phyloP scores from a whole-genome alignment of 1,139 yeast genomes.

The Magnusiomyces paraingens region DNA sequence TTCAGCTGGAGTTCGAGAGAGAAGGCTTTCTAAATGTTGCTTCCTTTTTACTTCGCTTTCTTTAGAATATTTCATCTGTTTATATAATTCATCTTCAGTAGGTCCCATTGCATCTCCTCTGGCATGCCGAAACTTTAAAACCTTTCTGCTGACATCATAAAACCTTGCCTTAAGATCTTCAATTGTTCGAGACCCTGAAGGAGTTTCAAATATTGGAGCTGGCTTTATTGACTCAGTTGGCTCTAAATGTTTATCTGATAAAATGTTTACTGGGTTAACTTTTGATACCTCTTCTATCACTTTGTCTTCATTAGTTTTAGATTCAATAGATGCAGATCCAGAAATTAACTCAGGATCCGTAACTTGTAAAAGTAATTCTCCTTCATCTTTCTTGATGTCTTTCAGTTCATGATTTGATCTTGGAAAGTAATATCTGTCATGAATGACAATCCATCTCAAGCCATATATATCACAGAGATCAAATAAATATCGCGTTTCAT shows the following conservation, averaged over 20 bases:
- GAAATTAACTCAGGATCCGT: slow-evolving; percentile 11
- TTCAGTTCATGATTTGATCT: slow-evolving; percentile 7
- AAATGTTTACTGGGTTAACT: not conserved
- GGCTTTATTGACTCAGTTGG: slow-evolving; percentile 6
- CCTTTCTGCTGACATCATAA: slow-evolving; percentile 50
- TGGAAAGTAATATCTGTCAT: slow-evolving; percentile 59
- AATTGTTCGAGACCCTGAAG: slow-evolving; percentile 35
- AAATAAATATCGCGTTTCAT: slow-evolving; percentile 72
- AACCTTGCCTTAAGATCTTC: slow-evolving; percentile 85
- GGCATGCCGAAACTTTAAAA: slow-evolving; percentile 36
- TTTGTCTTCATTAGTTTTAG: slow-evolving; percentile 2
- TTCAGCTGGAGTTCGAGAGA: slow-evolving; percentile 88
- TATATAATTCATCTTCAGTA: slow-evolving; percentile 34
- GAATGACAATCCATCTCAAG: slow-evolving; percentile 78
- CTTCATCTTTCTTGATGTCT: slow-evolving; percentile 16
- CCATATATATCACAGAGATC: slow-evolving; percentile 68
- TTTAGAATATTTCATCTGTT: slow-evolving; percentile 52
- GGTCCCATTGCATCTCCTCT: slow-evolving; percentile 38
- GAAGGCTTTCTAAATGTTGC: slow-evolving; percentile 64
- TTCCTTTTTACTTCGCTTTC: slow-evolving; percentile 71
- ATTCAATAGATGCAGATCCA: not conserved
- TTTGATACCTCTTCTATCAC: not conserved
- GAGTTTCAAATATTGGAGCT: not conserved
- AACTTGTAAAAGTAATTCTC: too few species aligned
- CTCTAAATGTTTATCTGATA: slow-evolving; percentile 4